Base-by-base conservation (phyloP, 2,329 filamentous ascomycete species). In the Chaetomium strumarium region DNA sequence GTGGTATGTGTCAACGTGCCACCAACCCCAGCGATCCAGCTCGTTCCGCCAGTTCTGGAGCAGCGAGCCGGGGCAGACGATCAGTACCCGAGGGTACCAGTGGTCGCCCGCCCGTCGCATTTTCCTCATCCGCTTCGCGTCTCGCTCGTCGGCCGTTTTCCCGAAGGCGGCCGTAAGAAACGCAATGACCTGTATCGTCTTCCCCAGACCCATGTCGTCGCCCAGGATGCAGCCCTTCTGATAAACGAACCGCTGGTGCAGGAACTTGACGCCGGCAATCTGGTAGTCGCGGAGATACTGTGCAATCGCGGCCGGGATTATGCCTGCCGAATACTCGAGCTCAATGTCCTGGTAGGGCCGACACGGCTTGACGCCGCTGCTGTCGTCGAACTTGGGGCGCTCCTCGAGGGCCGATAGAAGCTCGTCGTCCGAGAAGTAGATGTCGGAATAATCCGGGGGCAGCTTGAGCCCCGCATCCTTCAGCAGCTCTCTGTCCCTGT, bases 191-290 rank as follows among this genome's bases (percentile, higher is more conserved):
- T 99, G 93, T 2, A 99, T 89, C 0, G 93, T 99, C 70, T 99
- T 99, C 0, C 93, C 93, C 31, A 99, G 70, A 17, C 93, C 93
- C 93, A 99, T 99, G 64, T 99, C 93, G 65, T 99, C 93, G 3
- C 92, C 91, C 0, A 99, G 76, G 19, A 99, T 88, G 1, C 88
- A 90, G 1, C 93, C 93, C 61, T 85, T 86, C 64, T 99, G 93
- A 59, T 89, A 92, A 4, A 96, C 86, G 65, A 97, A 97, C 19
- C 88, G 79, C 55, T 88, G 81, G 66, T 97, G 91, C 8, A 99
- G 75, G 63, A 96, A 97, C 31, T 80, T 78, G 13, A 86, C 88
- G 5, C 93, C 93, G 29, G 87, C 80, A 1, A 97, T 76, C 67
- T 99, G 93, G 63, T 99, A 99, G 58, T 91, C 88, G 55, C 93